Conservation (phyloP, 208 protist species). For the Trypanosoma lewisi region DNA sequence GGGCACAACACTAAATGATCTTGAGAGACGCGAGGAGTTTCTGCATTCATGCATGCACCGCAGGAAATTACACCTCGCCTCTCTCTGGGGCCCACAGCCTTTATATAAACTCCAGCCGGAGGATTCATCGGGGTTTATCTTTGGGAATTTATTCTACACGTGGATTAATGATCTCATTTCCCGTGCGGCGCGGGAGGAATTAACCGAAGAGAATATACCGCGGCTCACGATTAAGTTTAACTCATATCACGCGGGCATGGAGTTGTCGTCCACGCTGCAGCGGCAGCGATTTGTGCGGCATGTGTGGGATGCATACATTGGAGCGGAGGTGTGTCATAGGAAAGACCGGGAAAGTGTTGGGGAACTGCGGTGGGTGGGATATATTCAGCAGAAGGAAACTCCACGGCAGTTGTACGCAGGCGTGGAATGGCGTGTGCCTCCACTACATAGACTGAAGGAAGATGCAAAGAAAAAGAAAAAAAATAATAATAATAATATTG, state of each 20-base stretch:
- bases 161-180: slow-evolving; percentile 38
- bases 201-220: slow-evolving; percentile 29
- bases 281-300: slow-evolving; percentile 30
- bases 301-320: slow-evolving; percentile 40
- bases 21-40: background rate
- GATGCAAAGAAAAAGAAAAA: background rate
- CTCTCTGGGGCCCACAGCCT: slow-evolving; percentile 22
- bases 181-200: slow-evolving; percentile 30
- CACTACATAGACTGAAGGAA: slow-evolving; percentile 22
- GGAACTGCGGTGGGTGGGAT: slow-evolving; percentile 61
- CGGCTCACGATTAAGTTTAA: slow-evolving; percentile 18
- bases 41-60: background rate
- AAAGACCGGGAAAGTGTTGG: slow-evolving; percentile 12
- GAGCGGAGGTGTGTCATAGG: slow-evolving; percentile 21
- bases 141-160: slow-evolving; percentile 30
- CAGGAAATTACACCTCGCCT: background rate
- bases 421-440: slow-evolving; percentile 53
- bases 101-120: slow-evolving; percentile 31
- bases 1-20: too few species aligned
- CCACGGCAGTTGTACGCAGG: slow-evolving; percentile 48
- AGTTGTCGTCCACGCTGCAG: slow-evolving; percentile 25
- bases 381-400: slow-evolving; percentile 45
- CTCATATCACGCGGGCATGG: slow-evolving; percentile 25
- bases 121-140: slow-evolving; percentile 19
- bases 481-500: too few species aligned